Evolutionary conservation across 768 basidiomycete species (phyloP).

Genomic region (Hericium rajendrae): DNA sequence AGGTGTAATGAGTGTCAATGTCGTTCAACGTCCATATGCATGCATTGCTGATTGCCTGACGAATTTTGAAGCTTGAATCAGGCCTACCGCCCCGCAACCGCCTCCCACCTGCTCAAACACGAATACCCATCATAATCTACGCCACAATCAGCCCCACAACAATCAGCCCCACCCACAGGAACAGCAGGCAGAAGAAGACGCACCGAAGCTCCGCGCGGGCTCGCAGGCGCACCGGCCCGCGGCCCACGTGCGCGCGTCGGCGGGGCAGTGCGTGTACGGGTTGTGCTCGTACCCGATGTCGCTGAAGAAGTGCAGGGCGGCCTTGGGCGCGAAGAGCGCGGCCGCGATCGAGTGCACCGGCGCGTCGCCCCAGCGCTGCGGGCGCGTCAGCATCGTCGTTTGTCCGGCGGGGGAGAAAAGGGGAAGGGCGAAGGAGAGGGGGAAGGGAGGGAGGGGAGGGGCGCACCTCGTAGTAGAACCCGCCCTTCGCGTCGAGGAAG

Average conservation of each 20-base stretch:
- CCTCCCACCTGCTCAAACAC: slow-evolving; percentile 47
- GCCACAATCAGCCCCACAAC: background rate
- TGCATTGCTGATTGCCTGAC: background rate
- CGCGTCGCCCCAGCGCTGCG: slow-evolving; percentile 34
- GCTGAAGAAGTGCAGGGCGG: slow-evolving; percentile 65
- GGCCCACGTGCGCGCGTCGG: slow-evolving; percentile 26
- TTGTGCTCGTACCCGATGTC: slow-evolving; percentile 44
- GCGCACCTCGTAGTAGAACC: slow-evolving; percentile 83
- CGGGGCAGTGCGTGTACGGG: slow-evolving; percentile 45
- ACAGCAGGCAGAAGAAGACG: slow-evolving; percentile 13
- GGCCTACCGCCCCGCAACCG: background rate
- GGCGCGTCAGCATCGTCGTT: slow-evolving; percentile 14
- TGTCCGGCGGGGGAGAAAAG: too few relatives aligned
- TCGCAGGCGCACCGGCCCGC: slow-evolving; percentile 41
- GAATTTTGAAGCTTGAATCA: background rate
- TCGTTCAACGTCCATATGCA: background rate
- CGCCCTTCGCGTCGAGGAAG: slow-evolving; percentile 70
- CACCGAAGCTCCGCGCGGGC: slow-evolving; percentile 47
- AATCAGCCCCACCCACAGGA: background rate
- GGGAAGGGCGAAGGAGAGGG: slow-evolving; percentile 30
- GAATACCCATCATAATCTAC: slow-evolving; percentile 50
- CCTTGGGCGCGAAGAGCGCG: slow-evolving; percentile 36
- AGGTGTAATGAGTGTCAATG: background rate
- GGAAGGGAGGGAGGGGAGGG: slow-evolving; percentile 7
- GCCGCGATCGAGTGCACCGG: slow-evolving; percentile 42